Evolutionary conservation across 805 yeast species (phyloP).

Genomic region (Metschnikowia bowlesiae): DNA sequence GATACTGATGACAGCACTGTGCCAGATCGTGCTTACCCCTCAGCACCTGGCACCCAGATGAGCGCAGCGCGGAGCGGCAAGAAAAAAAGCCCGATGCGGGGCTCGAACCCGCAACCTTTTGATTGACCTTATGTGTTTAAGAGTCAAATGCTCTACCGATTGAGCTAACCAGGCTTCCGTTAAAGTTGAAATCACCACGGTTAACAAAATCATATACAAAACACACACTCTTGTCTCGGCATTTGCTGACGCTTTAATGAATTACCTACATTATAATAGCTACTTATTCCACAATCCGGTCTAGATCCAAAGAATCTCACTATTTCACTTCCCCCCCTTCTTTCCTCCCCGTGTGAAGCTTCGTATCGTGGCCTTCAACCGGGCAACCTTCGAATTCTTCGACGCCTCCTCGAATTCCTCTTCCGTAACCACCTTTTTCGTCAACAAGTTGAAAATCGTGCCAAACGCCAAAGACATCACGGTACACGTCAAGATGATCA

Average conservation of each 20-base stretch:
- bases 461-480: constrained; percentile 92
- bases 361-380: constrained; percentile 10
- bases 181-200: too few relatives aligned
- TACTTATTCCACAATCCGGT: too few relatives aligned
- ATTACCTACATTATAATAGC: too few relatives aligned
- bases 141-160: constrained; percentile 22
- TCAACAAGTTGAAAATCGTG: constrained; percentile 70
- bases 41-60: too few relatives aligned
- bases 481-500: constrained; percentile 88
- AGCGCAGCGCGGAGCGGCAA: not conserved
- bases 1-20: too few relatives aligned
- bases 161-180: constrained; percentile 21
- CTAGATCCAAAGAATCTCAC: too few relatives aligned
- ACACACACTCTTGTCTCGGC: too few relatives aligned
- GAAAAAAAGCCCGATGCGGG: constrained; percentile 20
- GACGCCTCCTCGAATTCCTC: constrained; percentile 51
- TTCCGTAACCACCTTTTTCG: constrained; percentile 69
- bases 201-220: too few relatives aligned
- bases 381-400: constrained; percentile 8
- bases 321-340: not conserved
- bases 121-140: constrained; percentile 19
- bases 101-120: constrained; percentile 22
- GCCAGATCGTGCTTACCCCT: too few relatives aligned
- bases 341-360: not conserved
- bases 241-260: too few relatives aligned